Conservation (phyloP, 2,329 filamentous ascomycete genomes). For the Hypoxylon sp. region DNA sequence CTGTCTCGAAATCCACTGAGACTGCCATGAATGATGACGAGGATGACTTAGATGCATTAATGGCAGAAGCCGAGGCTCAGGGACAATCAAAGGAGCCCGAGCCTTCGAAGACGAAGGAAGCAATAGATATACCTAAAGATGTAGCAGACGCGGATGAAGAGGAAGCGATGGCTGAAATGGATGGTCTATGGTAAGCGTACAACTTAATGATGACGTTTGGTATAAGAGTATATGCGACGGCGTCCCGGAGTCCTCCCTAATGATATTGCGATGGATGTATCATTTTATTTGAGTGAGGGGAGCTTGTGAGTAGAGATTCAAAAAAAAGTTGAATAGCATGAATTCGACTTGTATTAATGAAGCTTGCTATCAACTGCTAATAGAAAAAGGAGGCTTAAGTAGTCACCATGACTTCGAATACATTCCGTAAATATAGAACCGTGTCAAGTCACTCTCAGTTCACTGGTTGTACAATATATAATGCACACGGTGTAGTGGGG, state of each 20-base stretch:
- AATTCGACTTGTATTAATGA: background rate
- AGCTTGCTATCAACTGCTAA: background rate
- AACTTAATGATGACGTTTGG: conserved; percentile 21
- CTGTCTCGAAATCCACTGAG: conserved; percentile 32
- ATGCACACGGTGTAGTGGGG: background rate
- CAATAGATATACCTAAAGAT: conserved; percentile 31
- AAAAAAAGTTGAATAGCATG: background rate
- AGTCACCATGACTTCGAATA: background rate
- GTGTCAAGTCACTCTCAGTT: background rate
- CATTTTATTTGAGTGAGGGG: background rate
- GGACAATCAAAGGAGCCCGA: conserved; percentile 17
- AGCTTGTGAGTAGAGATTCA: background rate
- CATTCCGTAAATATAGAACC: background rate
- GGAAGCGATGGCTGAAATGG: conserved; percentile 77
- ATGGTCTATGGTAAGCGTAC: conserved; percentile 63
- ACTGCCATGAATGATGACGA: conserved; percentile 50
- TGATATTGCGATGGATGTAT: conserved; percentile 1
- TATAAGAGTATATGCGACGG: conserved; percentile 21
- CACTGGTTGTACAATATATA: background rate
- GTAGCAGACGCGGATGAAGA: conserved; percentile 70
- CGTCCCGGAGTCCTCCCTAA: conserved; percentile 1
- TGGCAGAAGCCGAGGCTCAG: conserved; percentile 53
- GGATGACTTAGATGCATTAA: conserved; percentile 56
- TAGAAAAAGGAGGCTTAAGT: background rate
- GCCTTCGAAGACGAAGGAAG: conserved; percentile 18